Evolutionary conservation across 352 stramenopile species (phyloP), one percentile per base, ranked within the genome.

Genomic region (Globisporangium nunn): DNA sequence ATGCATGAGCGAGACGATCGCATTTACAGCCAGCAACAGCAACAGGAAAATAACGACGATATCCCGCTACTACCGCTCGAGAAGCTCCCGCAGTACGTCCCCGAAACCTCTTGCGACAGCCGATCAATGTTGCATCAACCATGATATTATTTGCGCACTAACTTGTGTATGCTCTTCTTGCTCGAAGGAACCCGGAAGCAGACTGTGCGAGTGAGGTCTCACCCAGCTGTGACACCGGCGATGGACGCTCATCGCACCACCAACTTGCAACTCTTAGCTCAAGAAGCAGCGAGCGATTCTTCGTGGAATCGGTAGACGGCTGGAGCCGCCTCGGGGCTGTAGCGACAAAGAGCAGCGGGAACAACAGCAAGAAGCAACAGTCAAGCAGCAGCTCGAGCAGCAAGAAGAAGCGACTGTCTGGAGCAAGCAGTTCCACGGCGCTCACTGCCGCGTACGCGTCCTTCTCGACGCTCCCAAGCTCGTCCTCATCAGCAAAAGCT

Each of bases 61-160:
- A 84, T 88, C 18, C 78, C 78, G 6, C 58, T 66, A 3, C 59
- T 88, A 5, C 66, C 74, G 2, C 63, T 88, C 4, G 75, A 85
- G 49, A 84, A 82, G 17, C 58, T 88, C 0, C 59, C 75, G 2
- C 62, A 71, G 77, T 88, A 59, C 40, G 71, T 64, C 37, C 15
- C 7, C n/a, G 41, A 15, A 17, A 29, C 33, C 35, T 41, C 33
- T 37, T 2, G 33, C 33, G 33, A 3, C 39, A 23, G 23, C 23
- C 23, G 23, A 23, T 23, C 23, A 23, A 23, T 23, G 23, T 23
- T 23, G 23, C 23, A 23, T 23, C 23, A 23, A 23, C 23, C 23
- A 23, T 23, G 23, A 1, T 23, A 23, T 23, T 23, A 1, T 23
- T 37, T 37, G 5, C 33, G 6, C 33, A 8, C 33, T 37, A 1